Conservation (phyloP, 495 filamentous ascomycete genomes). For the Aspergillus ostianus region DNA sequence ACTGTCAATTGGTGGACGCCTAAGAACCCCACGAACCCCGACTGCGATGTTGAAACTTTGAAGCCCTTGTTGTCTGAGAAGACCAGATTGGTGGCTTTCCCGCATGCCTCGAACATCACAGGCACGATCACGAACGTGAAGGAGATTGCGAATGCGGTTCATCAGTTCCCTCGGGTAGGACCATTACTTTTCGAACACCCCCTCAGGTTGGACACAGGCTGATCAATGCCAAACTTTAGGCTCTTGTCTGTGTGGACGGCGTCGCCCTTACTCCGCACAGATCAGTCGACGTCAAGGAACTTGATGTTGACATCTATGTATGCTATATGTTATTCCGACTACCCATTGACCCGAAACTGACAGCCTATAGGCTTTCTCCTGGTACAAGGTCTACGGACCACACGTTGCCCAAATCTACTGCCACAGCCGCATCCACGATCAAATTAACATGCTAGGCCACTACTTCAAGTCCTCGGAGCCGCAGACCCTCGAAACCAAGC, state of each 20-base stretch:
- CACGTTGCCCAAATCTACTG: slow-evolving; percentile 69
- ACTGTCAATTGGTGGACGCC: slow-evolving; percentile 64
- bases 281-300: slow-evolving; percentile 58
- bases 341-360: neutral
- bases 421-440: slow-evolving; percentile 38
- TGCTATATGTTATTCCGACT: neutral
- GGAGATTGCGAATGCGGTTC: slow-evolving; percentile 44
- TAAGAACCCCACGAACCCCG: slow-evolving; percentile 45
- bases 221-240: slow-evolving; percentile 16
- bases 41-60: slow-evolving; percentile 53
- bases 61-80: slow-evolving; percentile 52
- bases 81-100: slow-evolving; percentile 66
- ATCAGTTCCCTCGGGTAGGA: slow-evolving; percentile 39
- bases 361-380: slow-evolving; percentile 49
- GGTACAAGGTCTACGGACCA: slow-evolving; percentile 76
- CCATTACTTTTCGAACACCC: neutral
- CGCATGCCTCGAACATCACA: slow-evolving; percentile 67
- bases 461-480: slow-evolving; percentile 58
- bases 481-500: slow-evolving; percentile 56
- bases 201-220: neutral
- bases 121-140: slow-evolving; percentile 65
- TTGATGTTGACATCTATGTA: slow-evolving; percentile 70
- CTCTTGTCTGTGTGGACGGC: slow-evolving; percentile 54
- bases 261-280: slow-evolving; percentile 73
- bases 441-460: slow-evolving; percentile 57